A percentile compares a stretch with the other conserved stretches of the same genome.
Conservation (phyloP, 495 filamentous ascomycete genomes). For the Wilcoxina mikolae region DNA sequence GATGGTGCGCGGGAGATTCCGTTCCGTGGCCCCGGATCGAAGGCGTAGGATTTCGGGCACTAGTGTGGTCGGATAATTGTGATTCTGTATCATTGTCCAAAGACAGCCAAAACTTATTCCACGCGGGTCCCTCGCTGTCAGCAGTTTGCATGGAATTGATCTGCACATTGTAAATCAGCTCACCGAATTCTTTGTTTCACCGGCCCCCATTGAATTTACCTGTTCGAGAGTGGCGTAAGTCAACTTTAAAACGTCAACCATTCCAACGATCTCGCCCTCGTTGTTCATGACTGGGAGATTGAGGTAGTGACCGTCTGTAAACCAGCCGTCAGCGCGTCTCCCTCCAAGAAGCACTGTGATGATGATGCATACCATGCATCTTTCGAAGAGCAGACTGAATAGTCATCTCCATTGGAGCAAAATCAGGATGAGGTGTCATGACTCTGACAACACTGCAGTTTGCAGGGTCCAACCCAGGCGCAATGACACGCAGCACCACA, state of each 20-base stretch:
- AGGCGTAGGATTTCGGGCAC: constrained; percentile 42
- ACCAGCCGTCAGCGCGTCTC: constrained; percentile 7
- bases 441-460: constrained; percentile 96
- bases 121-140: constrained; percentile 88
- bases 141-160: constrained; percentile 63
- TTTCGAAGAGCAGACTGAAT: constrained; percentile 95
- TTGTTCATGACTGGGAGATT: constrained; percentile 99
- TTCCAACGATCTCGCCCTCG: constrained; percentile 88
- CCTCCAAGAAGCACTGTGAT: too few species aligned
- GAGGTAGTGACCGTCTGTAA: constrained; percentile 83
- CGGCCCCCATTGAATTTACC: constrained; percentile 45
- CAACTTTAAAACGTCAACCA: constrained; percentile 96
- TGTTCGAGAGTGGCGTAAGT: constrained; percentile 97
- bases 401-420: constrained; percentile 96
- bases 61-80: constrained; percentile 79
- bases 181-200: neutral
- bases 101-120: constrained; percentile 99
- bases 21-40: constrained; percentile 39
- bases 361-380: constrained; percentile 91
- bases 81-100: constrained; percentile 94
- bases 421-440: constrained; percentile 98
- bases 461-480: constrained; percentile 81
- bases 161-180: constrained; percentile 29
- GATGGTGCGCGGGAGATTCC: constrained; percentile 50
- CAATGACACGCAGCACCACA: constrained; percentile 94